Evolutionary conservation across 768 basidiomycete species (phyloP).

Genomic region (Leccinellum albellum): DNA sequence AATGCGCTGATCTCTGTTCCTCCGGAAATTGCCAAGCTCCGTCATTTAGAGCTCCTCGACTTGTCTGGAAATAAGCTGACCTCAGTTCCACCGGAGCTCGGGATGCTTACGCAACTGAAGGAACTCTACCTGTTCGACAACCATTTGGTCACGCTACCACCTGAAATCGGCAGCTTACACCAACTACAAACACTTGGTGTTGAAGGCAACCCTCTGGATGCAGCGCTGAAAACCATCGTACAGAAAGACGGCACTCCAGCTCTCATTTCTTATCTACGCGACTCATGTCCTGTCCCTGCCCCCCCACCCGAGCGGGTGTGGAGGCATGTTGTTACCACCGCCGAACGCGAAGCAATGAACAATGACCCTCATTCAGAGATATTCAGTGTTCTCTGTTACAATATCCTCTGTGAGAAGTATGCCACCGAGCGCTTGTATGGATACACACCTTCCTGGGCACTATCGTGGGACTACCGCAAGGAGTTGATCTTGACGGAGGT

Average conservation of each 20-base stretch:
- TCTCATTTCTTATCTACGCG: slow-evolving; percentile 87
- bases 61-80: slow-evolving; percentile 83
- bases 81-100: slow-evolving; percentile 79
- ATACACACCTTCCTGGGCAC: slow-evolving; percentile 95
- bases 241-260: slow-evolving; percentile 95
- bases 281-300: slow-evolving; percentile 79
- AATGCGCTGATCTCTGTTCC: slow-evolving; percentile 79
- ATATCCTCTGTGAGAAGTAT: slow-evolving; percentile 88
- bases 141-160: slow-evolving; percentile 77
- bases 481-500: slow-evolving; percentile 85
- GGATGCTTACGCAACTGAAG: slow-evolving; percentile 84
- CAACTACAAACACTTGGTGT: slow-evolving; percentile 91
- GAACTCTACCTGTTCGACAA: slow-evolving; percentile 97
- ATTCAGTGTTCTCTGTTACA: slow-evolving; percentile 83
- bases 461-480: slow-evolving; percentile 93
- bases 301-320: slow-evolving; percentile 80
- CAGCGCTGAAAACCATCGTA: slow-evolving; percentile 68
- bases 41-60: slow-evolving; percentile 86
- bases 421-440: slow-evolving; percentile 89
- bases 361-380: slow-evolving; percentile 69
- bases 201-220: slow-evolving; percentile 94
- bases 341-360: slow-evolving; percentile 56
- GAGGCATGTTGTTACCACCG: slow-evolving; percentile 57
- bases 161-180: slow-evolving; percentile 85
- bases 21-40: slow-evolving; percentile 76